Conservation (phyloP, 2,329 filamentous ascomycete species). For the Pseudogymnoascus sp. region DNA sequence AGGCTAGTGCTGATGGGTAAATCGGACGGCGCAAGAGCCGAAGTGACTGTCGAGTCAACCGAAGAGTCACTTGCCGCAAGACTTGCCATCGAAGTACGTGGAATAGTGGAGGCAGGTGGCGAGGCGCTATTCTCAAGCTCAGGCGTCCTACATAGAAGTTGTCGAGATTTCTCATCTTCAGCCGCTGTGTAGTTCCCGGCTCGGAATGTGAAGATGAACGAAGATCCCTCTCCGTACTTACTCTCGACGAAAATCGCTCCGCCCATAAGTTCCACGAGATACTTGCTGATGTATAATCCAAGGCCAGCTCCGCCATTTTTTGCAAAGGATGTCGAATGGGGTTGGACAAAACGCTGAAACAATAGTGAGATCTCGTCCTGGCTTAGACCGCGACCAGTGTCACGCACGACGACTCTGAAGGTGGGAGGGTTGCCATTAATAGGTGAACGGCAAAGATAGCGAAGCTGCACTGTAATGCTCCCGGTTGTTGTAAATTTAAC, state of each 20-base stretch:
- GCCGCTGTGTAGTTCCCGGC: conserved; percentile 32
- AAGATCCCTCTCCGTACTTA: conserved; percentile 60
- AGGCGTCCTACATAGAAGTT: no score
- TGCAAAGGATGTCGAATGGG: conserved; percentile 65
- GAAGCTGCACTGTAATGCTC: conserved; percentile 36
- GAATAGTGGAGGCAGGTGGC: neutral
- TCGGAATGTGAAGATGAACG: conserved; percentile 67
- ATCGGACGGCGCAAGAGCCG: neutral
- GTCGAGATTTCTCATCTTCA: conserved; percentile 13
- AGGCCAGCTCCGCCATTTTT: conserved; percentile 73
- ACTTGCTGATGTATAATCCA: conserved; percentile 68
- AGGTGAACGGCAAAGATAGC: conserved; percentile 9
- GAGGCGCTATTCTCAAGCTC: neutral
- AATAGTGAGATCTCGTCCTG: conserved; percentile 63
- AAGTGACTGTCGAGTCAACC: neutral
- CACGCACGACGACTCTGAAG: conserved; percentile 64
- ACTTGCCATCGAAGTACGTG: neutral
- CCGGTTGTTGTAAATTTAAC: conserved; percentile 70
- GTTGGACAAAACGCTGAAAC: conserved; percentile 73
- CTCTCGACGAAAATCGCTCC: conserved; percentile 69
- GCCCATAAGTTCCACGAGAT: conserved; percentile 72
- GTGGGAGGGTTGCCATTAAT: conserved; percentile 43
- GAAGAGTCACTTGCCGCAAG: neutral
- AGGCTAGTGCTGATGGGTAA: neutral
- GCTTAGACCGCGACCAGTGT: conserved; percentile 67